These are phyloP conservation scores for Aspergillus jensenii DNA, from an alignment of 2,329 filamentous ascomycete species.

Conservation along the genomic window DNA sequence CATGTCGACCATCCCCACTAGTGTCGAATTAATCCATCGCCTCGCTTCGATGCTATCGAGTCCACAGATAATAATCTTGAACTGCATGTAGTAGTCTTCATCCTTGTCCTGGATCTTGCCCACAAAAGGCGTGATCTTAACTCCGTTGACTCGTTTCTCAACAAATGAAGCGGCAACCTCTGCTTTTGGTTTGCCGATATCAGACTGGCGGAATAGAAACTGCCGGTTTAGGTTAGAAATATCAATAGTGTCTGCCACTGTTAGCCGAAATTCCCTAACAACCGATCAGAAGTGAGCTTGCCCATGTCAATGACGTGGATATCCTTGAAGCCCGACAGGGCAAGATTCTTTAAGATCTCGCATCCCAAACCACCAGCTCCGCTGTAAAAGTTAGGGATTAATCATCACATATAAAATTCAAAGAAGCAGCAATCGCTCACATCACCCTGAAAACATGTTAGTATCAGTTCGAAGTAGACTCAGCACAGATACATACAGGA, in stretches of 20 bases:
- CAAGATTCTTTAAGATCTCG: constrained; percentile 94
- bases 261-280: constrained; percentile 14
- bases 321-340: constrained; percentile 90
- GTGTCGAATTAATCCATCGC: constrained; percentile 96
- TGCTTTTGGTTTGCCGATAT: constrained; percentile 92
- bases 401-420: constrained; percentile 26
- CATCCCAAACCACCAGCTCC: constrained; percentile 93
- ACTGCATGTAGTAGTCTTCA: constrained; percentile 95
- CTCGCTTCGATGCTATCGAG: constrained; percentile 95
- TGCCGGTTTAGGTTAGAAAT: constrained; percentile 97
- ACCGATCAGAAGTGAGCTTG: constrained; percentile 37
- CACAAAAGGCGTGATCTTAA: constrained; percentile 91
- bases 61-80: constrained; percentile 89
- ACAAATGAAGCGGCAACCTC: constrained; percentile 91
- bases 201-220: constrained; percentile 87
- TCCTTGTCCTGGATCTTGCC: constrained; percentile 96
- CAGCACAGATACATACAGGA: constrained; percentile 59
- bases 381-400: constrained; percentile 48
- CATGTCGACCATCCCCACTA: constrained; percentile 85
- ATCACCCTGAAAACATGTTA: constrained; percentile 49
- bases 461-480: constrained; percentile 11
- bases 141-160: constrained; percentile 81
- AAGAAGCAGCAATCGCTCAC: constrained; percentile 35
- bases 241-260: constrained; percentile 82
- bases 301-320: constrained; percentile 99